These are phyloP conservation scores for Achaetomium macrosporum DNA, from an alignment of 2,329 filamentous ascomycete species.

Conservation along the genomic window DNA sequence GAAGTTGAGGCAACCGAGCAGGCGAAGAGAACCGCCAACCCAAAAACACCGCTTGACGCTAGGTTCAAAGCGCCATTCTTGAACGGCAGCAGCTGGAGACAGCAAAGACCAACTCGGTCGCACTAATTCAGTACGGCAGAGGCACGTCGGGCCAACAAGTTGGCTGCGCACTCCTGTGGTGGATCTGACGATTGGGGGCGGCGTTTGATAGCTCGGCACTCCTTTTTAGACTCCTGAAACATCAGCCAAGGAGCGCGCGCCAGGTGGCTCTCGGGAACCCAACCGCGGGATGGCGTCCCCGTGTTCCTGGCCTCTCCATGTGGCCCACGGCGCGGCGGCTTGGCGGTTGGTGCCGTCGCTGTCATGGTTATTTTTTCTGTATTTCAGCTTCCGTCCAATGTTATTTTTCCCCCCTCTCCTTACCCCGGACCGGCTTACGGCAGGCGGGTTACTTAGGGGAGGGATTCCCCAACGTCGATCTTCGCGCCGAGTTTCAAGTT, in stretches of 20 bases:
- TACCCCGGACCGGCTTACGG: neutral
- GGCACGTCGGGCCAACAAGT: neutral
- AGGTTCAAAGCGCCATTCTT: neutral
- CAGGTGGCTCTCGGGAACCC: constrained; percentile 4
- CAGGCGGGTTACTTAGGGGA: neutral
- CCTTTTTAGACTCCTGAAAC: constrained; percentile 11
- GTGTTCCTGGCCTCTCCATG: neutral
- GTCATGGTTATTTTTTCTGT: neutral
- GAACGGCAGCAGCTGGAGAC: neutral
- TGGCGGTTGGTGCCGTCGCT: neutral
- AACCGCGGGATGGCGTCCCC: neutral
- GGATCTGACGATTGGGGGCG: neutral
- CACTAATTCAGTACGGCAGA: neutral
- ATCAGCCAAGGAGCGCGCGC: constrained; percentile 6
- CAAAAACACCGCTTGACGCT: neutral
- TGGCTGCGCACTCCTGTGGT: neutral
- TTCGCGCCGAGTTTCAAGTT: neutral
- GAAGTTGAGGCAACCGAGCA: neutral
- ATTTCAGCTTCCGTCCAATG: too few species aligned
- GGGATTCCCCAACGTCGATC: neutral
- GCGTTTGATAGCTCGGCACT: neutral
- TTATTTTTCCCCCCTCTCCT: too few species aligned
- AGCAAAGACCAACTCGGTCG: neutral
- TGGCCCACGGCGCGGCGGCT: too few species aligned
- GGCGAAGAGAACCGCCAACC: neutral